Base-by-base conservation (phyloP, 352 stramenopile genomes). In the Elongisporangium prolatum region DNA sequence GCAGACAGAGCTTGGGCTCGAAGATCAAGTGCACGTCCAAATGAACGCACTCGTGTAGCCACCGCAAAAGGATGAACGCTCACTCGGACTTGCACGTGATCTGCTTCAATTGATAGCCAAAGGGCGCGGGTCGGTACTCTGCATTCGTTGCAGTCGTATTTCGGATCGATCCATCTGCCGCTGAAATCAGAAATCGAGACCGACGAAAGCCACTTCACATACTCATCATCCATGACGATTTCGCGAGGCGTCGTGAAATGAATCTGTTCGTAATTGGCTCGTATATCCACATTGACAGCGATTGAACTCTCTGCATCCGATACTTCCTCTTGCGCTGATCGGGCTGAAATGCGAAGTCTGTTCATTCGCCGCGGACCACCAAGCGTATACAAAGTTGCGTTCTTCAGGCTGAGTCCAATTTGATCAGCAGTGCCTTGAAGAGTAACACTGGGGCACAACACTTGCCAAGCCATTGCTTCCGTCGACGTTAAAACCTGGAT, bases 161-260 rank as follows among this genome's bases (percentile, higher is more conserved):
- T 52, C 21, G 62, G 60, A 64, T 56, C 9, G 18, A 16, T 48
- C 59, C 67, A 25, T 65, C 24, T 25, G 56, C 14, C 57, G 56
- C 20, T 52, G 1, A 13, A 44, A 13, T 44, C 34, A 44, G 34
- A 44, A 44, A 44, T 17, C 4, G 34, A 44, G 34, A 44, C 34
- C 9, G 34, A 44, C 10, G 34, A 44, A 4, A 44, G 11, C 34
- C 34, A 44, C 34, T 44, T 44, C 10, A 44, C 34, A 17, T 44
- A 17, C 17, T 17, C 34, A 11, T 44, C 17, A 16, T 44, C 34
- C 34, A 44, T 2, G 34, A 44, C 34, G 17, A 44, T 44, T 2
- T 44, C 34, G 11, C 34, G 34, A 16, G 34, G 34, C 34, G 17
- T 44, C 34, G 9, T 44, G 34, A 44, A 44, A 44, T 44, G 1